phyloP scores from a whole-genome alignment of 805 yeast species.

The Candida manassasensis region DNA sequence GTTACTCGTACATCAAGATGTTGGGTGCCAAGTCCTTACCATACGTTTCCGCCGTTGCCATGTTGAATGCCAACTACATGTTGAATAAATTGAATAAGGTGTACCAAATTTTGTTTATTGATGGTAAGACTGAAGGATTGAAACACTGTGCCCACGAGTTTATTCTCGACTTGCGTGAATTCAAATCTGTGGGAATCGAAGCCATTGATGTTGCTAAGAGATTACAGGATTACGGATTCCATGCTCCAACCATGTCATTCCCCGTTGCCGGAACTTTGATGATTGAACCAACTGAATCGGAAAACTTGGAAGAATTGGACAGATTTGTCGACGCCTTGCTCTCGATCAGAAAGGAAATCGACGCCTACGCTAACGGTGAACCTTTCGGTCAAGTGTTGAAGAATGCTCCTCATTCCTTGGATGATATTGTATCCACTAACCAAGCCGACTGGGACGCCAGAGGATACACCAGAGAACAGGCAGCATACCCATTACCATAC shows the following conservation, averaged over 20 bases:
- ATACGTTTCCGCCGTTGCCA: slow-evolving; percentile 83
- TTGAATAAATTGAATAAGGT: slow-evolving; percentile 66
- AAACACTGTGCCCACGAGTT: slow-evolving; percentile 95
- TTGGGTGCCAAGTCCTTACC: slow-evolving; percentile 85
- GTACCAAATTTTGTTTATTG: slow-evolving; percentile 74
- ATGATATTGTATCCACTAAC: slow-evolving; percentile 60
- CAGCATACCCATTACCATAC: slow-evolving; percentile 85
- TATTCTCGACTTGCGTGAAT: slow-evolving; percentile 84
- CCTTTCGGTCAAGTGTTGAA: slow-evolving; percentile 68
- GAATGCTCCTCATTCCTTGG: slow-evolving; percentile 88
- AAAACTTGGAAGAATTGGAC: slow-evolving; percentile 81
- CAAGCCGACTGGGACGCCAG: slow-evolving; percentile 73
- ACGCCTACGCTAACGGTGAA: slow-evolving; percentile 60
- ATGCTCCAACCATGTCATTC: slow-evolving; percentile 98
- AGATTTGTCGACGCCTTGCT: slow-evolving; percentile 86
- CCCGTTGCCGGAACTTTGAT: slow-evolving; percentile 96
- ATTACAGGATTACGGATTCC: slow-evolving; percentile 96
- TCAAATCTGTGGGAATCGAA: slow-evolving; percentile 76
- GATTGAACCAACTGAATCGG: slow-evolving; percentile 98
- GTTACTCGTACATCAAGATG: slow-evolving; percentile 92
- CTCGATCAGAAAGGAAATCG: slow-evolving; percentile 77
- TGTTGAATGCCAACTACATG: slow-evolving; percentile 96
- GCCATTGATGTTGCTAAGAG: slow-evolving; percentile 97
- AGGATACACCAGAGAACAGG: slow-evolving; percentile 88
- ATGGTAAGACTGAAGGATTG: slow-evolving; percentile 40